These are phyloP conservation scores for Suillus fuscotomentosus DNA, from an alignment of 768 basidiomycete species.

Conservation along the genomic window DNA sequence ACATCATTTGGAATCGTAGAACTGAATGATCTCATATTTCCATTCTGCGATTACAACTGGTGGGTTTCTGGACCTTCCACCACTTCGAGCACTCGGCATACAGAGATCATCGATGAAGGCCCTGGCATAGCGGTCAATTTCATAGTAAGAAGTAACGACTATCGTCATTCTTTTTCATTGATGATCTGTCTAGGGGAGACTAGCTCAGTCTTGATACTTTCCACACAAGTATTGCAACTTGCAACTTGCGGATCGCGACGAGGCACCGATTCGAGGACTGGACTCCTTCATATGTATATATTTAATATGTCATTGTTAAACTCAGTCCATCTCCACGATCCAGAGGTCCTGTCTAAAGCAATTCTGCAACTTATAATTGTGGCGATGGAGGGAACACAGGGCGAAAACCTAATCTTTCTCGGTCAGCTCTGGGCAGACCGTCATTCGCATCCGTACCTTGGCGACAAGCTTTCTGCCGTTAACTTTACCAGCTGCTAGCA, in stretches of 20 bases:
- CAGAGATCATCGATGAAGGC: background rate
- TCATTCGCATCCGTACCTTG: background rate
- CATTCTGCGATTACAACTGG: background rate
- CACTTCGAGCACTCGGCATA: background rate
- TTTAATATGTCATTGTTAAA: background rate
- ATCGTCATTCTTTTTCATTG: background rate
- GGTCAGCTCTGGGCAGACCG: background rate
- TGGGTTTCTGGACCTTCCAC: background rate
- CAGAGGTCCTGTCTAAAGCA: background rate
- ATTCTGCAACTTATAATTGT: background rate
- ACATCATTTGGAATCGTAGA: background rate
- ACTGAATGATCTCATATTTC: background rate
- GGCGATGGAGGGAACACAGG: background rate
- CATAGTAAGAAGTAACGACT: background rate
- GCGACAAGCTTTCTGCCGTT: background rate
- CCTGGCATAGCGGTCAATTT: background rate
- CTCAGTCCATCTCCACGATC: background rate
- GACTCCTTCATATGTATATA: background rate
- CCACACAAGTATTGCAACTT: background rate
- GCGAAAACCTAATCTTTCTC: background rate
- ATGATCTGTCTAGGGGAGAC: background rate
- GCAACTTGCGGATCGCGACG: background rate
- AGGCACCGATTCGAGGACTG: background rate
- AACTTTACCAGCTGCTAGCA: background rate
- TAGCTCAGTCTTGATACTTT: background rate